phyloP scores from a whole-genome alignment of 2,329 filamentous ascomycete species.

The Sporothrix sp. region DNA sequence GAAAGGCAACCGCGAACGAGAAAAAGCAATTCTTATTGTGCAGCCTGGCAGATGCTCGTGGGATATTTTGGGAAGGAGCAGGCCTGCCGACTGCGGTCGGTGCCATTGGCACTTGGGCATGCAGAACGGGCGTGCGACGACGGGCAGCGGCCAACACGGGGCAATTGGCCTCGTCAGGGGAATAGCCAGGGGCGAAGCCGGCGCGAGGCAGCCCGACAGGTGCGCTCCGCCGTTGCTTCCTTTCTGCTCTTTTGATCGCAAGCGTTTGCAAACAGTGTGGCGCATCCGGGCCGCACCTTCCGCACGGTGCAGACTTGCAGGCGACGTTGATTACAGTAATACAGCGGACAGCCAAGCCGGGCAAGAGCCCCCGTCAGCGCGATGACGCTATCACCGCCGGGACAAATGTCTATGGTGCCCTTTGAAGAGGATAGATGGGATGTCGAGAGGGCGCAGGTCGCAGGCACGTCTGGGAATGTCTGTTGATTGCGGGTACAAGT shows the following conservation, averaged over 20 bases:
- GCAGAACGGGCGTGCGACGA: background rate
- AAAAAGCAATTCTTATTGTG: background rate
- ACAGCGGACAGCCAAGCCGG: background rate
- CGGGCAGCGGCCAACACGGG: no score
- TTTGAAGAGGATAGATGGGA: no score
- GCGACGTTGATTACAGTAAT: background rate
- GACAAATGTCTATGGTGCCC: background rate
- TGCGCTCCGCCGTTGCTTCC: background rate
- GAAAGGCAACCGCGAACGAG: no score
- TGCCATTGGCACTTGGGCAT: background rate
- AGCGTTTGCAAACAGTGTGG: slow-evolving; percentile 6
- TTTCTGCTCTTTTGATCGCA: background rate
- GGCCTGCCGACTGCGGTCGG: background rate
- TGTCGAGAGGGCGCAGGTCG: no score
- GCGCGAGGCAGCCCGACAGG: slow-evolving; percentile 3
- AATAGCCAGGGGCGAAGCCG: no score
- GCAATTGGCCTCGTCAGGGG: no score
- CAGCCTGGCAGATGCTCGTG: background rate
- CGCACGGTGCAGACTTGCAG: background rate
- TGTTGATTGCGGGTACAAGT: no score
- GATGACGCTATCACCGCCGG: background rate
- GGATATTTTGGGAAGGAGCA: background rate
- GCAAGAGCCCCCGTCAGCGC: background rate
- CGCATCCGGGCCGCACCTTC: background rate
- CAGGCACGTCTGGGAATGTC: no score